Conservation (phyloP, 2,329 filamentous ascomycete species). For the Exophiala mesophila region DNA sequence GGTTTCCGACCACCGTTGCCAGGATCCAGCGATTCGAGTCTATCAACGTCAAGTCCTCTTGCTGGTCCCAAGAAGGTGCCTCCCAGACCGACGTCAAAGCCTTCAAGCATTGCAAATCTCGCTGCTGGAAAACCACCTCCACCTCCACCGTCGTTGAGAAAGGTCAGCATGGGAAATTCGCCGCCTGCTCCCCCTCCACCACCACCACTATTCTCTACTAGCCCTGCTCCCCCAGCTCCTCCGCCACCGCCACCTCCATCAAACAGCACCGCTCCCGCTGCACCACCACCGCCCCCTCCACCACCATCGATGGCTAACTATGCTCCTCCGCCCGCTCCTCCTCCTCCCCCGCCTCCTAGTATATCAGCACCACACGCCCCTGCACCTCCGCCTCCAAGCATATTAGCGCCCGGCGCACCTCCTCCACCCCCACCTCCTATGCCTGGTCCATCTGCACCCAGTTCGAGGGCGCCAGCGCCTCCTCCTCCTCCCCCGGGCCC, state of each 20-base stretch:
- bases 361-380: slow-evolving; percentile 39
- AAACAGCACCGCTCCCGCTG: slow-evolving; percentile 45
- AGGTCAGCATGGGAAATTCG: slow-evolving; percentile 38
- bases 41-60: slow-evolving; percentile 48
- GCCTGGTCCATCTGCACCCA: slow-evolving; percentile 47
- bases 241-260: slow-evolving; percentile 38
- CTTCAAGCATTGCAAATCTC: slow-evolving; percentile 56
- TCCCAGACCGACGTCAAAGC: slow-evolving; percentile 48
- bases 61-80: slow-evolving; percentile 58
- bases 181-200: slow-evolving; percentile 47
- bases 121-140: slow-evolving; percentile 50
- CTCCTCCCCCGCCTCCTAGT: slow-evolving; percentile 40
- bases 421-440: slow-evolving; percentile 50
- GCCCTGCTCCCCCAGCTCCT: slow-evolving; percentile 39
- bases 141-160: slow-evolving; percentile 53
- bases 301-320: slow-evolving; percentile 40
- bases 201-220: slow-evolving; percentile 38
- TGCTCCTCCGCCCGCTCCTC: slow-evolving; percentile 38
- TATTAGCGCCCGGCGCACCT: slow-evolving; percentile 27
- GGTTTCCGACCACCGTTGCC: slow-evolving; percentile 44
- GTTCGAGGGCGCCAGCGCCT: slow-evolving; percentile 39
- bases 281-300: slow-evolving; percentile 40
- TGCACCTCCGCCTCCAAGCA: slow-evolving; percentile 35
- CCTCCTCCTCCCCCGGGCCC: slow-evolving; percentile 31
- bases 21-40: slow-evolving; percentile 44